A percentile compares a stretch with the other conserved stretches of the same genome.
Evolutionary conservation across 495 filamentous ascomycete genomes (phyloP).

Genomic region (Beverwykella pulmonaria): DNA sequence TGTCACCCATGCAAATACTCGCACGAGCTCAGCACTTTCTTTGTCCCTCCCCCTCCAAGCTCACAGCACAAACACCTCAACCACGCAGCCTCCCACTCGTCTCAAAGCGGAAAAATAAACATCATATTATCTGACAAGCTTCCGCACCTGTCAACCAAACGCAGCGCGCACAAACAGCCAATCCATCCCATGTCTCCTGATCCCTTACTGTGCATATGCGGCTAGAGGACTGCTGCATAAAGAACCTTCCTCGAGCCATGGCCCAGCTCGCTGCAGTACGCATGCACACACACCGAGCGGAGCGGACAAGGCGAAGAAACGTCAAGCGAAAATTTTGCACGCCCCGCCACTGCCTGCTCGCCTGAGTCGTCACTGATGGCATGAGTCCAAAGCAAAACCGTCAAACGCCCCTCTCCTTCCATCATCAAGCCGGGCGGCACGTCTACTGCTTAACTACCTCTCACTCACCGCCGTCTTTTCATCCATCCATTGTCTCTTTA

Average conservation of each 20-base stretch:
- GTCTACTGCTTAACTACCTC: background rate
- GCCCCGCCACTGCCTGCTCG: constrained; percentile 1
- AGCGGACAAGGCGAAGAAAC: background rate
- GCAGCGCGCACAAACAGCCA: constrained; percentile 1
- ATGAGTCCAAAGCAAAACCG: background rate
- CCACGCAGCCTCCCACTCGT: background rate
- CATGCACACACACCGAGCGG: constrained; percentile 4
- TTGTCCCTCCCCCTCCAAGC: background rate
- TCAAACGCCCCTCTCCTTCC: background rate
- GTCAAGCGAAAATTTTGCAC: constrained; percentile 1
- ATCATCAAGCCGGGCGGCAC: background rate
- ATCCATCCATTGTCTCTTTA: background rate
- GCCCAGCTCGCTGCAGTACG: constrained; percentile 5
- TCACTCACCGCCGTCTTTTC: background rate
- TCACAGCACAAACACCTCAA: background rate
- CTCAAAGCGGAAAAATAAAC: background rate
- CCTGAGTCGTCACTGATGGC: background rate
- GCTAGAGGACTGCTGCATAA: constrained; percentile 29
- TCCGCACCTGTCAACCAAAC: background rate
- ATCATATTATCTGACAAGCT: background rate
- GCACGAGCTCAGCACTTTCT: background rate
- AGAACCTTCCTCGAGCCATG: constrained; percentile 23
- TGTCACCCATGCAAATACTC: constrained; percentile 17
- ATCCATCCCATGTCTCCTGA: constrained; percentile 19
- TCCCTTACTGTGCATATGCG: constrained; percentile 33